Conservation (phyloP, 805 yeast species). For the Wickerhamomyces rabaulensis region DNA sequence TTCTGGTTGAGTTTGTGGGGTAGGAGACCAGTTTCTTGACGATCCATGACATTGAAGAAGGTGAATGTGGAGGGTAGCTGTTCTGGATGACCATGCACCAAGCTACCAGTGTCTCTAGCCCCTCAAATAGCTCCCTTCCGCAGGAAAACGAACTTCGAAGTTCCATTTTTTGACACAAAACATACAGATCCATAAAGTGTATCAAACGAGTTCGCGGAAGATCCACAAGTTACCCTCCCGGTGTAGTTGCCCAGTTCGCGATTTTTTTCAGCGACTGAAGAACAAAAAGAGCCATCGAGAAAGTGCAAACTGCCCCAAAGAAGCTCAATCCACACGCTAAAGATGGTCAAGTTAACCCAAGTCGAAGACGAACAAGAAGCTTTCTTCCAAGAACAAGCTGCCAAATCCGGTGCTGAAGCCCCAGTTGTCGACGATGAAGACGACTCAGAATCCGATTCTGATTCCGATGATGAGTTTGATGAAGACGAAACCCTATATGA, state of each 20-base stretch:
- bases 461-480: slow-evolving; percentile 37
- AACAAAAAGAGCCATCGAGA: not conserved
- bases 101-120: too few species aligned
- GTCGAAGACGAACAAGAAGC: slow-evolving; percentile 50
- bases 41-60: not conserved
- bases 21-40: slow-evolving; percentile 6
- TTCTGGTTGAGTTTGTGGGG: slow-evolving; percentile 16
- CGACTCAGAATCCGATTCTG: slow-evolving; percentile 45
- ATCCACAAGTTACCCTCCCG: not conserved
- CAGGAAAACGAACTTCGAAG: too few species aligned
- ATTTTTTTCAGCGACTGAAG: not conserved
- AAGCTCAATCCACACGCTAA: slow-evolving; percentile 3
- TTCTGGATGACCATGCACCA: too few species aligned
- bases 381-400: slow-evolving; percentile 22
- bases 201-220: not conserved
- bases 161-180: not conserved
- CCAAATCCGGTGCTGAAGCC: slow-evolving; percentile 31
- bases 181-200: not conserved
- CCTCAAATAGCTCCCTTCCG: too few species aligned
- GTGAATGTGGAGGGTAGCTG: too few species aligned
- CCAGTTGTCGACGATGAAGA: slow-evolving; percentile 36
- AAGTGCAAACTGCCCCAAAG: not conserved
- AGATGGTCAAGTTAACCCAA: slow-evolving; percentile 74
- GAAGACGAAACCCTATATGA: slow-evolving; percentile 82
- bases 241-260: not conserved